These are phyloP conservation scores for Aspergillus mulundensis DNA, from an alignment of 495 filamentous ascomycete genomes.

Conservation along the genomic window DNA sequence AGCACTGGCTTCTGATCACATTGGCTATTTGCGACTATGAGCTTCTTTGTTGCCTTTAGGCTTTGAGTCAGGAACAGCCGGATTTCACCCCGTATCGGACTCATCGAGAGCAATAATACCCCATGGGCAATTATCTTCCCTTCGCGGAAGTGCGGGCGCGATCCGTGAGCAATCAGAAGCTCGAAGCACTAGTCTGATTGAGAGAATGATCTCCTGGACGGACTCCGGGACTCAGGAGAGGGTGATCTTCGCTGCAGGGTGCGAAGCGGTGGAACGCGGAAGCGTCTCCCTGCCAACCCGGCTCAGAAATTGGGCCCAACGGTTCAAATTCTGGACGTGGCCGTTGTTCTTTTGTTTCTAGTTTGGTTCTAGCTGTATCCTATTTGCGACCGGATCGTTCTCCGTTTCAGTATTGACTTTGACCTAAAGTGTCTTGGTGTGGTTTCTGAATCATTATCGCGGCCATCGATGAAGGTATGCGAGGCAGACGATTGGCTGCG, in stretches of 20 bases:
- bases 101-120: not conserved
- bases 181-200: not conserved
- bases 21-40: slow-evolving; percentile 1
- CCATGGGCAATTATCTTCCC: slow-evolving; percentile 1
- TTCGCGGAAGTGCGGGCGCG: not conserved
- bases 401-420: not conserved
- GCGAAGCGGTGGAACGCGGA: not conserved
- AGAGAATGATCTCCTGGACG: not conserved
- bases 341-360: slow-evolving; percentile 6
- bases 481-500: not conserved
- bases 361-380: slow-evolving; percentile 9
- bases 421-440: not conserved
- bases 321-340: slow-evolving; percentile 2
- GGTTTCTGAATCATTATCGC: not conserved
- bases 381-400: slow-evolving; percentile 6
- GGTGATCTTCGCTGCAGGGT: slow-evolving; percentile 3
- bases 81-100: not conserved
- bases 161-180: not conserved
- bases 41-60: not conserved
- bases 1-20: not conserved
- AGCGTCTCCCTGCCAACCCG: slow-evolving; percentile 6
- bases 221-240: not conserved
- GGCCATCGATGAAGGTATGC: not conserved
- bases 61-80: not conserved
- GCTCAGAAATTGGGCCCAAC: not conserved